Base-by-base conservation (phyloP, 495 filamentous ascomycete species). In the Aspergillus carlsbadensis region DNA sequence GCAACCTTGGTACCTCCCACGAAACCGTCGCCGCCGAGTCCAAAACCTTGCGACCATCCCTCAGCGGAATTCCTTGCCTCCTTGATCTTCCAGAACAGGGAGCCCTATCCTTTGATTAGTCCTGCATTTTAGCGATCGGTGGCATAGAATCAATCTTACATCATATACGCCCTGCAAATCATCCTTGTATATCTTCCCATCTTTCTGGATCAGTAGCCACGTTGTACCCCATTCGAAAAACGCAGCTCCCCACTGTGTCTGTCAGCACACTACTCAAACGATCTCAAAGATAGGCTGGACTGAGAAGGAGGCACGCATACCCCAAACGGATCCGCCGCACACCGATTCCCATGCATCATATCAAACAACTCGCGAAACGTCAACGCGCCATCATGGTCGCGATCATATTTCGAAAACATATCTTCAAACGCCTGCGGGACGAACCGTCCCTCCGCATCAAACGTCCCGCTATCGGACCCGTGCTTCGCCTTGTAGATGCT, bases 401-500 rank as follows among this genome's bases (percentile, higher is more conserved):
- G 10, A 41, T 76, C 80, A 59, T 78, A 84, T 68, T 83, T 83
- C 41, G 69, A 62, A 49, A 86, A 85, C 62, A 82, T 62, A 56
- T 84, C 78, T 68, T 86, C 81, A 59, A 85, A 84, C 10, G 62
- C 61, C 67, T 81, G 76, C 45, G 80, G 80, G 5, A 76, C 52
- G 55, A 84, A 82, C 0, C 81, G 68, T 1, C 82, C 82, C 61
- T 85, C 81, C 8, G 57, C 67, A 61, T 84, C 81, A 50, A 75
- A 84, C 5, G 66, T 71, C 6, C 75, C 76, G 15, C 69, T 76
- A 54, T 84, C 82, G 35, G 72, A 78, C n/a, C 81, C 82, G 46
- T 84, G 81, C 55, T 84, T 86, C 40, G 70, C 76, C 64, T 81
- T 83, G 65, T 84, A 78, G 36, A 85, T 77, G 3, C 65, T 67